Evolutionary conservation across 176 grass and related monocot species (phyloP).

Genomic region (Alloteropsis semialata): DNA sequence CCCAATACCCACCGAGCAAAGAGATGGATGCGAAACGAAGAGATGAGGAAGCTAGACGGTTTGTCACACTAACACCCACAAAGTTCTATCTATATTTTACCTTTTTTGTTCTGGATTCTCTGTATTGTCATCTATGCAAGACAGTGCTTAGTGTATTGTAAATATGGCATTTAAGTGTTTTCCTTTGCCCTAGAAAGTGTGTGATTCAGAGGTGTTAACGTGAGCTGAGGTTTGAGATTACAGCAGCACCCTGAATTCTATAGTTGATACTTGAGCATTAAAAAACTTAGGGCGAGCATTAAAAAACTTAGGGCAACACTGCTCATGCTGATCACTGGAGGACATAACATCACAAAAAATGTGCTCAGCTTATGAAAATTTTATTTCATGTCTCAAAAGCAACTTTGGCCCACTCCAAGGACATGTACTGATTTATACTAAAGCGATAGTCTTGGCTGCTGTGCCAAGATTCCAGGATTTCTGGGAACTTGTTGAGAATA

Average conservation of each 20-base stretch:
- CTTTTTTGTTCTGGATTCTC: conserved; percentile 10
- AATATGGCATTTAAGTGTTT: background rate
- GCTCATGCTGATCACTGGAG: background rate
- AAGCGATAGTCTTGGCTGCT: conserved; percentile 33
- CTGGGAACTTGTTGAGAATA: conserved; percentile 48
- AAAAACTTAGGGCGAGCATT: too few species aligned
- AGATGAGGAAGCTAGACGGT: conserved; percentile 92
- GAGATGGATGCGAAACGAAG: conserved; percentile 83
- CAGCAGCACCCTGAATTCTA: background rate
- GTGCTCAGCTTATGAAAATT: background rate
- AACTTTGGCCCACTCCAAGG: conserved; percentile 16
- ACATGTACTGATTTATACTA: conserved; percentile 32
- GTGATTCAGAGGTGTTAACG: background rate
- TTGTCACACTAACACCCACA: conserved; percentile 10
- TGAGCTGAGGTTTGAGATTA: conserved; percentile 3
- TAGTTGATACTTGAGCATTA: background rate
- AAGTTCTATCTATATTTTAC: conserved; percentile 1
- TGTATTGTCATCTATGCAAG: conserved; percentile 2
- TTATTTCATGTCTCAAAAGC: conserved; percentile 24
- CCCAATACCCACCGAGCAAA: conserved; percentile 81
- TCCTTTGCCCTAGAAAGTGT: background rate
- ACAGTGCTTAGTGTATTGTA: background rate
- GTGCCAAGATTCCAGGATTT: conserved; percentile 53
- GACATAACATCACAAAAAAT: conserved; percentile 7
- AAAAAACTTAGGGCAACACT: background rate